These are phyloP conservation scores for Calonectria henricotiae DNA, from an alignment of 2,329 filamentous ascomycete species.

Conservation along the genomic window DNA sequence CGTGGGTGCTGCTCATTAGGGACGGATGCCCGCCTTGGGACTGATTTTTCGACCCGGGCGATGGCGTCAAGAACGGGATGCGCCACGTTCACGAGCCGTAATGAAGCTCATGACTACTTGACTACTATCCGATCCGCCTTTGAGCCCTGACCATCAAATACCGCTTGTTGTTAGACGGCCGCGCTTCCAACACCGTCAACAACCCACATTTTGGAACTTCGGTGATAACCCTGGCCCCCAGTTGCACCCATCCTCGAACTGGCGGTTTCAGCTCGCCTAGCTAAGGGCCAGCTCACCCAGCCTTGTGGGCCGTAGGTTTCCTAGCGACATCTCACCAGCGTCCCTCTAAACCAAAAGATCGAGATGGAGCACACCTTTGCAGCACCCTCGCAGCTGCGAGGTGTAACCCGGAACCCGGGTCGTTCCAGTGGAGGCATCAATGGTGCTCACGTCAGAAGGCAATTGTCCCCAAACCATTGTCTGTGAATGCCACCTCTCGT, in stretches of 20 bases:
- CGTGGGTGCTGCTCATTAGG: neutral
- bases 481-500: neutral
- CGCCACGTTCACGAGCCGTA: constrained; percentile 8
- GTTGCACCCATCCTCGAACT: constrained; percentile 23
- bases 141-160: neutral
- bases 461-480: neutral
- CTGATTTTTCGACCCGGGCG: constrained; percentile 6
- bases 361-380: constrained; percentile 18
- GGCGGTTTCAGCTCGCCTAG: constrained; percentile 35
- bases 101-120: constrained; percentile 5
- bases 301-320: constrained; percentile 37
- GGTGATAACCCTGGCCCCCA: constrained; percentile 20
- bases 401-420: neutral
- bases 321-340: constrained; percentile 27
- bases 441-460: constrained; percentile 39
- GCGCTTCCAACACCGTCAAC: neutral
- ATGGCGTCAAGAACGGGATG: neutral
- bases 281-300: constrained; percentile 43
- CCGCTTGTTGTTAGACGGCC: constrained; percentile 31
- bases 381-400: neutral
- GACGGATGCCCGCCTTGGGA: constrained; percentile 4
- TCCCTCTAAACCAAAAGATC: constrained; percentile 18
- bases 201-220: constrained; percentile 37
- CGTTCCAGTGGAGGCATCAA: neutral
- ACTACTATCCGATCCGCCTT: neutral